Percentiles rank a stretch among this genome's conserved stretches.
These are phyloP conservation scores for Lithospermum erythrorhizon DNA, from an alignment of 257 asterid genomes.

Conservation along the genomic window DNA sequence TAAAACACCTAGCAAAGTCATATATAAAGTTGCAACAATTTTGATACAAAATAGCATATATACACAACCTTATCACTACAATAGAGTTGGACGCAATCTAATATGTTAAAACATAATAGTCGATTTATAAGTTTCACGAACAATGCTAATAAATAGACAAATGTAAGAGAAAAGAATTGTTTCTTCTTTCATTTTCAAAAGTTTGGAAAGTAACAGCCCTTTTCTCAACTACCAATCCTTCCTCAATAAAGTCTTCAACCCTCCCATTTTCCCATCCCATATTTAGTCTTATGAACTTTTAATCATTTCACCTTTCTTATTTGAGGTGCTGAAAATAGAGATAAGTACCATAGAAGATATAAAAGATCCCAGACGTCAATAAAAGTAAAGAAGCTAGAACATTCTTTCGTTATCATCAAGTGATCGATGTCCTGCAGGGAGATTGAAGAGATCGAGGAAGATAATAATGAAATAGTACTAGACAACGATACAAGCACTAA, in stretches of 20 bases:
- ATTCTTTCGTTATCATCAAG: background rate
- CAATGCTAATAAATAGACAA: no score
- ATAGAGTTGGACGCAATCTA: no score
- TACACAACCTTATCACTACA: no score
- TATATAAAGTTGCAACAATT: no score
- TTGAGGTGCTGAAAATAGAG: no score
- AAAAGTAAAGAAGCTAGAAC: background rate
- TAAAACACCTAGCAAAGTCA: no score
- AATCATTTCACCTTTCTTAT: no score
- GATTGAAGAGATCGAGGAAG: conserved; percentile 62
- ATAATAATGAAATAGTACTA: conserved; percentile 21
- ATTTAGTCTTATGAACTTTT: no score
- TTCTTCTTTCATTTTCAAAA: background rate
- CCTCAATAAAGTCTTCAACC: background rate
- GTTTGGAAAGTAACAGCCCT: background rate
- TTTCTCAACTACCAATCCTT: background rate
- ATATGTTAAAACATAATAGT: no score
- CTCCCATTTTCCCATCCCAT: background rate
- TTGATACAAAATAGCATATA: no score
- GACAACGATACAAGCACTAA: conserved; percentile 15
- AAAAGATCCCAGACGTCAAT: background rate
- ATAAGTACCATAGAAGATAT: no score
- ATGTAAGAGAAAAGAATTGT: background rate
- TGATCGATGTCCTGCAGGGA: conserved; percentile 38
- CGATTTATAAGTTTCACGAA: no score